phyloP scores from a whole-genome alignment of 345 rosid species.

The Eucalyptus marginata region DNA sequence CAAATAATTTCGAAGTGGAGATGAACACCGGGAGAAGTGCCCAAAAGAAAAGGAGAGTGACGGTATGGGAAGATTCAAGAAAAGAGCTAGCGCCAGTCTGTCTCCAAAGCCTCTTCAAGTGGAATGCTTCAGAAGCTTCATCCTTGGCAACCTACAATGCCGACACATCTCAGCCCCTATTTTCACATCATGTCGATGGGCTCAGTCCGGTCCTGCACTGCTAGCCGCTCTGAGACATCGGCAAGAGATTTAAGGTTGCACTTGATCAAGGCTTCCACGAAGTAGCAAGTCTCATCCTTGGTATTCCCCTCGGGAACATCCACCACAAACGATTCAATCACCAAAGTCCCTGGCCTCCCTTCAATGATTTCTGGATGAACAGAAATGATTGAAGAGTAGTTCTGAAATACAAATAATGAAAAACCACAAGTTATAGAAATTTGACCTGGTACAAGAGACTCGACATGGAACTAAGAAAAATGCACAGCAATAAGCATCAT shows the following conservation, averaged over 20 bases:
- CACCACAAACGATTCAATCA: conserved; percentile 84
- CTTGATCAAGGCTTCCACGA: conserved; percentile 78
- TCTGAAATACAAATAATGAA: conserved; percentile 23
- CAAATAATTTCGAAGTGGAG: background rate
- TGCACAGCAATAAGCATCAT: background rate
- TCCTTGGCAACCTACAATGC: conserved; percentile 24
- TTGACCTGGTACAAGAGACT: background rate
- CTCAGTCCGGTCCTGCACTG: conserved; percentile 55
- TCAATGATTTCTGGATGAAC: conserved; percentile 85
- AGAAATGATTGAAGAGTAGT: conserved; percentile 84
- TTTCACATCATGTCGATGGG: conserved; percentile 31
- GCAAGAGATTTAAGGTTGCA: conserved; percentile 91
- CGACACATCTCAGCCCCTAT: background rate
- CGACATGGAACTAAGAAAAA: background rate
- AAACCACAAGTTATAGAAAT: background rate
- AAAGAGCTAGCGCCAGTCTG: conserved; percentile 23
- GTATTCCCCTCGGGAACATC: conserved; percentile 95
- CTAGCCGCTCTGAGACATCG: conserved; percentile 80
- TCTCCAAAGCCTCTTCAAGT: conserved; percentile 17
- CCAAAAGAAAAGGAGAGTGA: background rate
- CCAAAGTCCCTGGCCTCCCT: conserved; percentile 78
- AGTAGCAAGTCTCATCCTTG: conserved; percentile 92
- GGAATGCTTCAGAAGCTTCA: conserved; percentile 39
- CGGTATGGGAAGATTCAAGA: conserved; percentile 2
- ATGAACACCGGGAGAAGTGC: background rate